These are phyloP conservation scores for Malus sieversii DNA, from an alignment of 306 rosid species.

Conservation along the genomic window DNA sequence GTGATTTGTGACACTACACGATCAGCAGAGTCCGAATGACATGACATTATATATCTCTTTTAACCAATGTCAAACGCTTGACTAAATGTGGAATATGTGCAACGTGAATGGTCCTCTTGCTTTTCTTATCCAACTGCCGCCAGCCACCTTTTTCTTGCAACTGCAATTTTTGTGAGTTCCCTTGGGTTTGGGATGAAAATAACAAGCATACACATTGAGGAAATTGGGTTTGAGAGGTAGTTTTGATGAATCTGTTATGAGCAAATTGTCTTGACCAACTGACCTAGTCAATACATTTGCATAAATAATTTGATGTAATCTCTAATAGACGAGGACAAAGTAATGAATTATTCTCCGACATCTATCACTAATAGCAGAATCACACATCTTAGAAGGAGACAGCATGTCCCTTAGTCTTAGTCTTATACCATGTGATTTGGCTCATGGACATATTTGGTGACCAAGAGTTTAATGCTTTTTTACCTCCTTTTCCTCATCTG, in stretches of 20 bases:
- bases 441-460: neutral
- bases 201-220: neutral
- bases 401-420: neutral
- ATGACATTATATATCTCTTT: neutral
- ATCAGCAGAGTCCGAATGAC: neutral
- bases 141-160: neutral
- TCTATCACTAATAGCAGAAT: too few relatives aligned
- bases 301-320: too few relatives aligned
- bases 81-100: neutral
- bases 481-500: constrained; percentile 4
- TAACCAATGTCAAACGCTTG: neutral
- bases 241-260: too few relatives aligned
- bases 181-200: neutral
- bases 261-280: too few relatives aligned
- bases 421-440: neutral
- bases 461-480: neutral
- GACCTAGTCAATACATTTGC: too few relatives aligned
- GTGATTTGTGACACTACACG: neutral
- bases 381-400: too few relatives aligned
- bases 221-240: too few relatives aligned
- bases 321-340: neutral
- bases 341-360: too few relatives aligned
- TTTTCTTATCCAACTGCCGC: neutral
- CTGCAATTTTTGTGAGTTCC: neutral
- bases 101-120: neutral